Conservation (phyloP, 805 yeast species). For the Yamadazyma philogaea region DNA sequence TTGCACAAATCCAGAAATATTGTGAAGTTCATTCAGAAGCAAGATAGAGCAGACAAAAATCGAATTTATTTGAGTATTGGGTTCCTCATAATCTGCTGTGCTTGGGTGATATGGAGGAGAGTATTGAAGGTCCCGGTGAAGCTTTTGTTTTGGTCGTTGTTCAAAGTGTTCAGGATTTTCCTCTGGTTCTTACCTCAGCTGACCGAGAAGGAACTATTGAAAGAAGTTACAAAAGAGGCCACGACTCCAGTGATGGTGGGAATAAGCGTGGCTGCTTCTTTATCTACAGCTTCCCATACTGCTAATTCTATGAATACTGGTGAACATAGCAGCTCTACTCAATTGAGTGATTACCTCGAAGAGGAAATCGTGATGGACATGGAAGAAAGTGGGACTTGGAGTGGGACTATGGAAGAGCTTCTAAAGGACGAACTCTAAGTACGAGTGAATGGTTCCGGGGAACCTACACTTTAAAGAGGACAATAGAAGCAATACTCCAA, state of each 20-base stretch:
- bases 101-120: constrained; percentile 51
- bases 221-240: neutral
- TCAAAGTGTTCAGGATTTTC: constrained; percentile 32
- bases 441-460: no score
- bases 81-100: constrained; percentile 43
- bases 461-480: no score
- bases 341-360: neutral
- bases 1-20: constrained; percentile 42
- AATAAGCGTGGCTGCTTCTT: neutral
- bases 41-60: constrained; percentile 47
- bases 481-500: no score
- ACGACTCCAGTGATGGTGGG: neutral
- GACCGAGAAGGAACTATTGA: constrained; percentile 3
- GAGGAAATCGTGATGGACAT: neutral
- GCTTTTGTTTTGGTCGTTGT: constrained; percentile 45
- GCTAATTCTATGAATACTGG: no score
- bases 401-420: neutral
- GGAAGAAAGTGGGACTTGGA: neutral
- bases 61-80: constrained; percentile 48
- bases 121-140: constrained; percentile 43
- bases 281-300: neutral
- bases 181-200: constrained; percentile 18
- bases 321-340: neutral
- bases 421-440: neutral
- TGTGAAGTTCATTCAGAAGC: constrained; percentile 50